Evolutionary conservation across 2,329 filamentous ascomycete species (phyloP).

Genomic region (Cordyceps farinosa): DNA sequence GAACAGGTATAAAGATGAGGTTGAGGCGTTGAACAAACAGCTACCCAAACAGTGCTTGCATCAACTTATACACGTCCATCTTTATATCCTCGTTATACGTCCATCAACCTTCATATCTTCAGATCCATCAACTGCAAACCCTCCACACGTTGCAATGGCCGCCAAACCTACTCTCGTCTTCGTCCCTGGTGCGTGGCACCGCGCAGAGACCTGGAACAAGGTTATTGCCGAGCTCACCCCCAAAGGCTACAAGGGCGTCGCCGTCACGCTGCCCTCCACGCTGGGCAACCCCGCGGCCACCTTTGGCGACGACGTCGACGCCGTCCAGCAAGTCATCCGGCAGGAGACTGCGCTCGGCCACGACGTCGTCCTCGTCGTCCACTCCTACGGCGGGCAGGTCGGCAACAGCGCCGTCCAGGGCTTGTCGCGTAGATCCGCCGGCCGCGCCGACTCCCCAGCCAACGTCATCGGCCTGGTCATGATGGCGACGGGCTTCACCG

Average conservation of each 20-base stretch:
- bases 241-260: conserved; percentile 32
- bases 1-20: conserved; percentile 1
- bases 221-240: conserved; percentile 32
- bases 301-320: conserved; percentile 41
- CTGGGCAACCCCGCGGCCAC: conserved; percentile 31
- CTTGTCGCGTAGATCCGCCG: conserved; percentile 28
- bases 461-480: conserved; percentile 42
- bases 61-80: neutral
- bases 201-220: conserved; percentile 34
- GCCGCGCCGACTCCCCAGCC: conserved; percentile 24
- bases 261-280: conserved; percentile 39
- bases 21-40: too few species aligned
- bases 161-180: conserved; percentile 38
- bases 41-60: neutral
- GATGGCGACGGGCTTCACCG: conserved; percentile 42
- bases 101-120: neutral
- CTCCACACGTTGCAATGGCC: neutral
- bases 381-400: conserved; percentile 48
- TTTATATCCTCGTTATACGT: neutral
- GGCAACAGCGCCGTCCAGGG: conserved; percentile 44
- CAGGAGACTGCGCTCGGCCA: conserved; percentile 34
- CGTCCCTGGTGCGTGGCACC: conserved; percentile 48
- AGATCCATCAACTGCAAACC: neutral
- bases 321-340: conserved; percentile 33
- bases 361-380: conserved; percentile 45